phyloP scores from a whole-genome alignment of 106 monocot genomes.

The Platanthera zijinensis region DNA sequence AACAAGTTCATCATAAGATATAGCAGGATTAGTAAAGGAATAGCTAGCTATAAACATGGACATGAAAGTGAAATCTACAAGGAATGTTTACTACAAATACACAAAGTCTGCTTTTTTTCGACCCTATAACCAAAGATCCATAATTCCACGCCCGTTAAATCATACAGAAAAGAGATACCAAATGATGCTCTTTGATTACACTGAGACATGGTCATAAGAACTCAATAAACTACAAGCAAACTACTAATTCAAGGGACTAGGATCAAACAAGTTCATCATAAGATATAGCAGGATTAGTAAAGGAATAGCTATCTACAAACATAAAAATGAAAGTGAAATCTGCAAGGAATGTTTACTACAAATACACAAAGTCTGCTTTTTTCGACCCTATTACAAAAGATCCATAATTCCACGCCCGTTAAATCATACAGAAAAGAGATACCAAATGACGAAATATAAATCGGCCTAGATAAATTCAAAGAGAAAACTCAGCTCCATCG shows the following conservation, averaged over 20 bases:
- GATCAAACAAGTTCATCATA: not conserved
- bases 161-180: not conserved
- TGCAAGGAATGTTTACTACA: not conserved
- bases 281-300: not conserved
- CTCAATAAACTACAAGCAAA: not conserved
- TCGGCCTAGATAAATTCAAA: not conserved
- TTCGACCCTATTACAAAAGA: not conserved
- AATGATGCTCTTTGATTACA: not conserved
- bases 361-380: not conserved
- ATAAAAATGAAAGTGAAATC: not conserved
- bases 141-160: not conserved
- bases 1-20: not conserved
- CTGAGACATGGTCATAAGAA: not conserved
- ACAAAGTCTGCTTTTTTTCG: not conserved
- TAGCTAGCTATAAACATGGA: not conserved
- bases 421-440: not conserved
- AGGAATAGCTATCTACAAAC: not conserved
- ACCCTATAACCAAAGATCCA: not conserved
- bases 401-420: not conserved
- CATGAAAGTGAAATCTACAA: not conserved
- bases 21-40: not conserved
- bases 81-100: not conserved
- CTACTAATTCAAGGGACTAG: not conserved
- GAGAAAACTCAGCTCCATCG: not conserved
- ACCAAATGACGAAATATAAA: not conserved